phyloP scores from a whole-genome alignment of 352 stramenopile genomes.

The Halophytophthora batemanensis region DNA sequence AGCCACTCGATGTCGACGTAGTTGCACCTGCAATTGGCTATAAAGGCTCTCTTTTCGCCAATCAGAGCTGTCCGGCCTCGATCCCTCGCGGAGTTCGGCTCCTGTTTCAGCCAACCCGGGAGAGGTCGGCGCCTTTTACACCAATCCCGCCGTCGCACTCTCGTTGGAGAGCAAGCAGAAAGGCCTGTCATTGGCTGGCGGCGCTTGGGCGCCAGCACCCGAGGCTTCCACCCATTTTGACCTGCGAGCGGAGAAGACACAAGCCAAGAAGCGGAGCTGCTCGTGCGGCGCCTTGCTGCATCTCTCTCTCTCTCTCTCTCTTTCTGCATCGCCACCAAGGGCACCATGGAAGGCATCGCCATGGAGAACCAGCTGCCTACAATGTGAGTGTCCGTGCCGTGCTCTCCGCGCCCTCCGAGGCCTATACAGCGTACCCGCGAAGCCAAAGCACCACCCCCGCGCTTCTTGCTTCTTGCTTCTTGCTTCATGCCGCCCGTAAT shows the following conservation, averaged over 20 bases:
- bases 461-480: neutral
- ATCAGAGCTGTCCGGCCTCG: too few relatives aligned
- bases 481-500: neutral
- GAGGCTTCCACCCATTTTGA: slow-evolving; percentile 34
- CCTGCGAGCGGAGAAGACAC: neutral
- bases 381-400: slow-evolving; percentile 43
- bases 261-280: neutral
- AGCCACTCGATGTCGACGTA: slow-evolving; percentile 14
- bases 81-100: too few relatives aligned
- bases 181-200: slow-evolving; percentile 28
- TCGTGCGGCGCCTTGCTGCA: neutral
- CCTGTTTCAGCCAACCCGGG: too few relatives aligned
- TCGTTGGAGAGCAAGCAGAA: slow-evolving; percentile 2
- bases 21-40: neutral
- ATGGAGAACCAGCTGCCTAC: slow-evolving; percentile 63
- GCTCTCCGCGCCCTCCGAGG: neutral
- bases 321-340: slow-evolving; percentile 38
- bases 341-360: slow-evolving; percentile 8
- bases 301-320: slow-evolving; percentile 1
- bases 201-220: slow-evolving; percentile 11
- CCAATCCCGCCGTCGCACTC: too few relatives aligned
- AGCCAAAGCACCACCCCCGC: slow-evolving; percentile 5
- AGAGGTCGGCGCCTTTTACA: too few relatives aligned
- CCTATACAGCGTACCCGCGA: too few relatives aligned
- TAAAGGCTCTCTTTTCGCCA: too few relatives aligned